phyloP scores from a whole-genome alignment of 306 rosid genomes.

The Astragalus membranaceus region DNA sequence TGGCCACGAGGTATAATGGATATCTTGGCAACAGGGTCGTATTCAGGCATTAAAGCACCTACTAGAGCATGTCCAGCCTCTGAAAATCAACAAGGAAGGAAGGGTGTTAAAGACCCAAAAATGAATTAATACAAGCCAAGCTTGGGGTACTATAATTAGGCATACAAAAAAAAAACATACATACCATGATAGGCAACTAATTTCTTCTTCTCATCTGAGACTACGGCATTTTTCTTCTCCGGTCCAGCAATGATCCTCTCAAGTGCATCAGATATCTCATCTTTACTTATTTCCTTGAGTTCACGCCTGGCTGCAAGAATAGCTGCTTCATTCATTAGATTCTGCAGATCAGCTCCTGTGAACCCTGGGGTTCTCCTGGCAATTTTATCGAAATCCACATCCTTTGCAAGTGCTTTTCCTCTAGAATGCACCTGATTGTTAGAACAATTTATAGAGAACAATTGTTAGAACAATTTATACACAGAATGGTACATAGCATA shows the following conservation, averaged over 20 bases:
- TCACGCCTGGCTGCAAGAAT: constrained; percentile 99
- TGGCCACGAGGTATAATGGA: constrained; percentile 93
- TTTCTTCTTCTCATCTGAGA: constrained; percentile 96
- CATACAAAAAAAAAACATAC: not conserved
- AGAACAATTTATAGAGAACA: not conserved
- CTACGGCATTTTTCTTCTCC: constrained; percentile 97
- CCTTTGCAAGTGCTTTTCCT: constrained; percentile 87
- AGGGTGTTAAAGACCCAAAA: not conserved
- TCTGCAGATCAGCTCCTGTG: constrained; percentile 65
- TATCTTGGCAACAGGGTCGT: constrained; percentile 82
- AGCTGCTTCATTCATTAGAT: constrained; percentile 98
- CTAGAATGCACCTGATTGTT: constrained; percentile 66
- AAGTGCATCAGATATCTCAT: constrained; percentile 95
- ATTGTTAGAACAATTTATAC: not conserved
- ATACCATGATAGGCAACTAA: constrained; percentile 62
- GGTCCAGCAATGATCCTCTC: constrained; percentile 98
- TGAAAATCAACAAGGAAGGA: constrained; percentile 29
- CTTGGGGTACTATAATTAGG: not conserved
- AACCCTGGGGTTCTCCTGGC: constrained; percentile 97
- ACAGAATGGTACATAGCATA: not conserved
- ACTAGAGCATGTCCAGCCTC: constrained; percentile 93
- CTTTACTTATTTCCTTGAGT: constrained; percentile 95
- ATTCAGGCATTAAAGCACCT: constrained; percentile 51
- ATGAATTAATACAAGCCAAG: not conserved
- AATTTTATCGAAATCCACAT: constrained; percentile 93